Base-by-base conservation (phyloP, 176 grass and related monocot genomes). In the Panicum miliaceum region DNA sequence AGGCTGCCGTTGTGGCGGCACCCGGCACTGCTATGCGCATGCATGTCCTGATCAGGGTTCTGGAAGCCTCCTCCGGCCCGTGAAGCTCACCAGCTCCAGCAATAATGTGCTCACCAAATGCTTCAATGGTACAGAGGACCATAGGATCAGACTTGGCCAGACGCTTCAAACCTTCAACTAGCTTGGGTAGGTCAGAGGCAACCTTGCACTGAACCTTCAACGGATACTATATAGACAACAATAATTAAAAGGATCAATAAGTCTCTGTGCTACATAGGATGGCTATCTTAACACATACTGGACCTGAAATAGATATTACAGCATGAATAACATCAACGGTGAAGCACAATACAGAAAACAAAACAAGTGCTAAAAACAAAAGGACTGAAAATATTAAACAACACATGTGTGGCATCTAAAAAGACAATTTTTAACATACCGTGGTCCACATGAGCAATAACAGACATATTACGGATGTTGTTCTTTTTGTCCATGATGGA, bases 381-480 rank as follows among this genome's bases (percentile, higher is more conserved):
- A 35, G 4, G 15, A 19, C 40, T 1, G 5, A 59, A 38, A 7
- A 23, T n/a, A n/a, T n/a, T 6, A 19, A 4, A 4, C 22, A 60
- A 15, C 0, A 52, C n/a, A 20, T 37, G 38, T 68, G 47, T 46
- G n/a, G 11, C 22, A 71, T 46, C n/a, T 47, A 3, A 48, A 52
- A 52, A 13, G 0, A 26, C 11, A 7, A 19, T 47, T 12, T 8
- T 38, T 7, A 52, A 22, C 79, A 52, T 92, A 94, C 93, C 90
- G 29, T 94, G 90, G 64, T 94, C 90, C 13, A 92, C 93, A 86
- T 94, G 87, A 47, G 87, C 82, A 79, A 88, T 91, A 56, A 94
- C 87, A 46, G 89, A 94, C 92, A 95, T 94, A 82, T 91, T 94
- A 56, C 89, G 66, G 67, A 92, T 95, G 82, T 95, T 90, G 63